phyloP scores from a whole-genome alignment of 2,329 filamentous ascomycete genomes.

The Fusarium siculi region DNA sequence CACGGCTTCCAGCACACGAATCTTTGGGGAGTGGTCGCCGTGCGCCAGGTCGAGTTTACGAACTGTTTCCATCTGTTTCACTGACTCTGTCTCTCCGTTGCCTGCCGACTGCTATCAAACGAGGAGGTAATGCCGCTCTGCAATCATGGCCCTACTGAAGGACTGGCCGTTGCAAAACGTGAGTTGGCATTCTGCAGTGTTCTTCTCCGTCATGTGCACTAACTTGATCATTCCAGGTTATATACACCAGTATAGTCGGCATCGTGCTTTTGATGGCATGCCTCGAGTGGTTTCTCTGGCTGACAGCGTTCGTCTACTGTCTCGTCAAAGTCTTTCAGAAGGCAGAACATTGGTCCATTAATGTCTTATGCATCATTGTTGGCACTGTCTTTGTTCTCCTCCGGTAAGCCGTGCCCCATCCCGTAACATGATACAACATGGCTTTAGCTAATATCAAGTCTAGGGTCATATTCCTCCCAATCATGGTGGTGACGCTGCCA shows the following conservation, averaged over 20 bases:
- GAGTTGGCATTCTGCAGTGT: constrained; percentile 23
- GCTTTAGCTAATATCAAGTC: not conserved
- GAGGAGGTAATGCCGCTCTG: not conserved
- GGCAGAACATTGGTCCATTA: constrained; percentile 87
- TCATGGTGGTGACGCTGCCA: constrained; percentile 93
- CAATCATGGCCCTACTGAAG: constrained; percentile 55
- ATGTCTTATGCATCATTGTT: constrained; percentile 79
- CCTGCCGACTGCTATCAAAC: not conserved
- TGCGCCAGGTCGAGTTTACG: not conserved
- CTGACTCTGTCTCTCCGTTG: not conserved
- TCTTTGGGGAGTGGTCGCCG: not conserved
- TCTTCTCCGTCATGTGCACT: not conserved
- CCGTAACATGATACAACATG: not conserved
- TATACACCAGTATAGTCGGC: constrained; percentile 85
- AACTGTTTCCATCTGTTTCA: not conserved
- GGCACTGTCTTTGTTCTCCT: constrained; percentile 78
- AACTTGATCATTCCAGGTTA: constrained; percentile 67
- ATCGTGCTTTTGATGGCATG: constrained; percentile 84
- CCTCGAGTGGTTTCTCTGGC: constrained; percentile 94
- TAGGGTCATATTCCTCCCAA: constrained; percentile 86
- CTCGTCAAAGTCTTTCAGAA: constrained; percentile 88
- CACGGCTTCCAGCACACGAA: not conserved
- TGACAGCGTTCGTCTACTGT: constrained; percentile 94
- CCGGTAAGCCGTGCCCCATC: constrained; percentile 63
- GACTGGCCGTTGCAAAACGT: constrained; percentile 63